Percentiles rank a stretch among this genome's conserved stretches.
Evolutionary conservation across 2,329 filamentous ascomycete species (phyloP).

Genomic region (Beauveria sp.): DNA sequence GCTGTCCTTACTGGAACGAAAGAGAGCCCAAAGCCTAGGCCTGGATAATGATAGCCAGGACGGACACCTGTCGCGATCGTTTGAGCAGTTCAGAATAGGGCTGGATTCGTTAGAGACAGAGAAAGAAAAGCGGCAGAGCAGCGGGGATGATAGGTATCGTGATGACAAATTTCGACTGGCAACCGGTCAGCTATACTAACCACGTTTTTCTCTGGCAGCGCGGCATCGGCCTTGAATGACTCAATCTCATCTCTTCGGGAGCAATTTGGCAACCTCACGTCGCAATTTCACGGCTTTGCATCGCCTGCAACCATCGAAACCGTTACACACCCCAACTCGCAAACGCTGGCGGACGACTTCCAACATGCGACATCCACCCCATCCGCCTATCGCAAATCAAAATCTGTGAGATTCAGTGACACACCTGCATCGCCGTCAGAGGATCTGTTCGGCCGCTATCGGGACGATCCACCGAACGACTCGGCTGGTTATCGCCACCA

Average conservation of each 20-base stretch:
- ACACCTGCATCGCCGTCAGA: conserved; percentile 34
- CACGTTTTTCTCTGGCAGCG: conserved; percentile 24
- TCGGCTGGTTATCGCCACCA: conserved; percentile 52
- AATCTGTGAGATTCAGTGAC: conserved; percentile 84
- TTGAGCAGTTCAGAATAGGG: conserved; percentile 79
- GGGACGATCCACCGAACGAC: conserved; percentile 56
- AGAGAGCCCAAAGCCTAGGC: conserved; percentile 74
- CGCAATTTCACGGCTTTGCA: conserved; percentile 69
- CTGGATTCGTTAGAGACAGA: conserved; percentile 62
- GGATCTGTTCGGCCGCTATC: conserved; percentile 52
- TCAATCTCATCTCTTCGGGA: conserved; percentile 61
- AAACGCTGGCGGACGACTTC: conserved; percentile 55
- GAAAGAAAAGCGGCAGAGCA: conserved; percentile 53
- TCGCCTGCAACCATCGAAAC: conserved; percentile 41
- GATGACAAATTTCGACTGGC: neutral
- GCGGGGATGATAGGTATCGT: conserved; percentile 53
- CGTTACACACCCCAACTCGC: conserved; percentile 56
- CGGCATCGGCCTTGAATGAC: conserved; percentile 46
- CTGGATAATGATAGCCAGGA: conserved; percentile 76
- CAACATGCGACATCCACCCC: conserved; percentile 47
- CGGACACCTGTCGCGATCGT: conserved; percentile 77
- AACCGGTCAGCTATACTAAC: neutral
- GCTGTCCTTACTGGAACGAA: conserved; percentile 84
- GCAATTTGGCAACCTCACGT: conserved; percentile 68
- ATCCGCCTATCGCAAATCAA: conserved; percentile 35